Evolutionary conservation across 2,329 filamentous ascomycete genomes (phyloP).

Genomic region (Celoporthe dispersa): DNA sequence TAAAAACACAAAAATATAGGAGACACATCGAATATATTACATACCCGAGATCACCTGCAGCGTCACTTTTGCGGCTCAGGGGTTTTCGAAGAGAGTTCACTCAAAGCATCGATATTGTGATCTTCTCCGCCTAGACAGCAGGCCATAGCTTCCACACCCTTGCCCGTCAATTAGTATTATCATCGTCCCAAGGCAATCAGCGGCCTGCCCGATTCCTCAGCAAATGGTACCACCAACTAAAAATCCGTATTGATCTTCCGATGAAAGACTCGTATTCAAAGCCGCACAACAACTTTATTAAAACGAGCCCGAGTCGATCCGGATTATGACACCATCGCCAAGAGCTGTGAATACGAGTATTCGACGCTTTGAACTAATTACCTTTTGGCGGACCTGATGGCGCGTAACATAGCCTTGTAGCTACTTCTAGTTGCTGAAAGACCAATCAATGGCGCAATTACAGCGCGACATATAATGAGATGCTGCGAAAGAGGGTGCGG

Average conservation of each 20-base stretch:
- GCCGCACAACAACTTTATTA: not conserved
- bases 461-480: no score
- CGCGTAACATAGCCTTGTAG: no score
- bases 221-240: not conserved
- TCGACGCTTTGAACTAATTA: not conserved
- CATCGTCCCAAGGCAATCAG: not conserved
- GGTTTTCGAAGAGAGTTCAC: no score
- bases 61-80: not conserved
- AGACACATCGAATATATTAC: not conserved
- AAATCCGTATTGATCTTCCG: not conserved
- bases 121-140: not conserved
- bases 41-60: not conserved
- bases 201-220: not conserved
- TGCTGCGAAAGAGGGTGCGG: no score
- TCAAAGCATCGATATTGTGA: not conserved
- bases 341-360: not conserved
- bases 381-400: no score
- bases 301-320: not conserved
- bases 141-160: not conserved
- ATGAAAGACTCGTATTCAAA: not conserved
- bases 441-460: no score
- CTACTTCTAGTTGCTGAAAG: no score
- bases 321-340: not conserved
- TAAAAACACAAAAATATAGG: not conserved
- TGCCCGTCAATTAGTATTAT: not conserved